Base-by-base conservation (phyloP, 129 eudicot genomes). In the Chrysanthemum lavandulifolium region DNA sequence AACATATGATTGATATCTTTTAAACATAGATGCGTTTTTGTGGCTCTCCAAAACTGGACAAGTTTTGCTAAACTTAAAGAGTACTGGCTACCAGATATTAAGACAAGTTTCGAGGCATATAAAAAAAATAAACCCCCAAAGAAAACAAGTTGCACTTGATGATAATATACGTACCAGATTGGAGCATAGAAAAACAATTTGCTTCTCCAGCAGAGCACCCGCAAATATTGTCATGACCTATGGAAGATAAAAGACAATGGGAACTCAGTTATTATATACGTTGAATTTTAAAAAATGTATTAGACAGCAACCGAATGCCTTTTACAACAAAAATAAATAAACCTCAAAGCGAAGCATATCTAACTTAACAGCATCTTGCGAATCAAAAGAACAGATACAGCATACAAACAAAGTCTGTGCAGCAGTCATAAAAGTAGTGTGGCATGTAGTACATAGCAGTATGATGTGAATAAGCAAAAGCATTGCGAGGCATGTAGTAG, bases 121-220 rank as follows among this genome's bases (percentile, higher is more conserved):
- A 27, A 33, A 66, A 69, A 3, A 59, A 73, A 56, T 68, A 68
- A 63, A 67, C 58, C 48, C 14, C 29, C 29, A 56, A 71, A n/a
- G 6, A 51, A 47, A 64, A 52, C 43, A 10, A 74, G 6, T 59
- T 18, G 68, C 61, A 61, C 45, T 68, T 7, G 19, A 49, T 62
- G 40, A 71, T 63, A 40, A 25, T 4, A n/a, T 64, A 79, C 75
- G 65, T 87, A 90, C 96, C 96, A 90, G 78, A 72, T 87, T 87
- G 36, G 95, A 90, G 83, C 97, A 95, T 67, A 90, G 86, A 50
- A 95, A 75, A 15, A 85, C 88, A 81, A 91, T 88, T 78, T 95
- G 96, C 84, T 95, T 95, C 86, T 95, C 99, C 83, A 95, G 82
- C 76, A 95, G 89, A 64, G 94, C 97, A 70, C 90, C 97, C 0